Evolutionary conservation across 1,284 basidiomycete species (phyloP).

Genomic region (Cutaneotrichosporon daszewskae): DNA sequence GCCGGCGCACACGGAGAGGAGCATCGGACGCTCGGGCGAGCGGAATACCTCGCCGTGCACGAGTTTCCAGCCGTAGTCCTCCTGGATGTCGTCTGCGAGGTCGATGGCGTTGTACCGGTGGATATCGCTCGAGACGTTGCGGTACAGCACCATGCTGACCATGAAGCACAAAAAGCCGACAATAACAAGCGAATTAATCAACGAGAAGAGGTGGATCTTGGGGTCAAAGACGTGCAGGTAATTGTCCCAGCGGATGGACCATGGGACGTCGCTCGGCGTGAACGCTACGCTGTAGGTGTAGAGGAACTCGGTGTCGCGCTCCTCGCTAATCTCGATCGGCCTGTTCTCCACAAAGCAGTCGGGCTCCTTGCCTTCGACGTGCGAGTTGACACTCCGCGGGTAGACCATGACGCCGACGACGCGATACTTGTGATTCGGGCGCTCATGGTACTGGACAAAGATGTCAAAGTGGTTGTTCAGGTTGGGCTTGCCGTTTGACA

Average conservation of each 20-base stretch:
- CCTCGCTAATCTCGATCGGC: constrained; percentile 62
- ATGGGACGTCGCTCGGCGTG: constrained; percentile 79
- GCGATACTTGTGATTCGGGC: constrained; percentile 63
- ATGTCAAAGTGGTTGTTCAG: constrained; percentile 78
- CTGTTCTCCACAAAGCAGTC: constrained; percentile 30
- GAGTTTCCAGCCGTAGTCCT: constrained; percentile 94
- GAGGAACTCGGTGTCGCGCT: constrained; percentile 60
- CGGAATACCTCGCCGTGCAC: constrained; percentile 95
- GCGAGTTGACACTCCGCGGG: constrained; percentile 56
- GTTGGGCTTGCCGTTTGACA: constrained; percentile 51
- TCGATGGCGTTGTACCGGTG: constrained; percentile 94
- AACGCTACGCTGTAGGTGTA: constrained; percentile 89
- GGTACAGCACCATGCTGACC: constrained; percentile 84
- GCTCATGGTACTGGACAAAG: constrained; percentile 66
- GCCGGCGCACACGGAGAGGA: constrained; percentile 78
- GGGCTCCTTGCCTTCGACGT: constrained; percentile 26
- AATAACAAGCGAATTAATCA: constrained; percentile 89
- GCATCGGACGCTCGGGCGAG: constrained; percentile 68
- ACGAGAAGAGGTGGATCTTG: constrained; percentile 68
- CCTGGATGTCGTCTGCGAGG: constrained; percentile 89
- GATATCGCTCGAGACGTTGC: constrained; percentile 86
- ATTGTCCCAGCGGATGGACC: constrained; percentile 86
- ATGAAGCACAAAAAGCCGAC: constrained; percentile 81
- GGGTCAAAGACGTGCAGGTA: constrained; percentile 67
- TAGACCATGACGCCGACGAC: constrained; percentile 90